Percentiles rank a stretch among this genome's conserved stretches.
Evolutionary conservation across 352 stramenopile genomes (phyloP).

Genomic region (Stramenopiles sp.): DNA sequence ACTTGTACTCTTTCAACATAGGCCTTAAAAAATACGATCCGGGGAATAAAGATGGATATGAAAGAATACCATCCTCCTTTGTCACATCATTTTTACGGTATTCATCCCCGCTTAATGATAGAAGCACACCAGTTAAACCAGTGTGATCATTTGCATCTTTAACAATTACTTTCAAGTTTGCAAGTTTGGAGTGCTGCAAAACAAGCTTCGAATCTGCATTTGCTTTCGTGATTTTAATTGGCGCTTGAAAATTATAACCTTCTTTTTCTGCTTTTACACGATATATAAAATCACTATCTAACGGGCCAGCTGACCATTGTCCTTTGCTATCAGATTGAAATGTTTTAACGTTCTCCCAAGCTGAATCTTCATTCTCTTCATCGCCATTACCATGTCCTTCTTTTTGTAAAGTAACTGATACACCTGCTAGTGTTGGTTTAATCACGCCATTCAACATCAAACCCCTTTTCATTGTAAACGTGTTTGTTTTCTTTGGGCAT

Average conservation of each 20-base stretch:
- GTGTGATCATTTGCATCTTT: background rate
- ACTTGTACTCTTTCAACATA: slow-evolving; percentile 2
- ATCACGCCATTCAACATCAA: slow-evolving; percentile 3
- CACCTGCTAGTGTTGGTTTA: background rate
- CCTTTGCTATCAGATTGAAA: background rate
- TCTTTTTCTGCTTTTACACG: background rate
- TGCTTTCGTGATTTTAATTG: background rate
- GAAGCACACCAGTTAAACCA: background rate
- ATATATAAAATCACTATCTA: background rate
- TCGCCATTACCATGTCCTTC: background rate
- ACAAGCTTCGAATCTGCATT: background rate
- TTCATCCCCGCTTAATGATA: background rate
- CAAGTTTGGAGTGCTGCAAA: background rate
- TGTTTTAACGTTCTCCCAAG: background rate
- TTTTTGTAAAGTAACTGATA: background rate
- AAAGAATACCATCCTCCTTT: background rate
- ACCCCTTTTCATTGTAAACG: background rate
- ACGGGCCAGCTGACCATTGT: background rate
- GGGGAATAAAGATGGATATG: background rate
- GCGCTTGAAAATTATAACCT: background rate
- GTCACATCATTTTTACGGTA: background rate
- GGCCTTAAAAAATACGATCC: background rate
- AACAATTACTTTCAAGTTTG: background rate
- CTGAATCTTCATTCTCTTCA: background rate
- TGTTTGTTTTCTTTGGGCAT: background rate